A percentile compares a stretch with the other conserved stretches of the same genome.
Evolutionary conservation across 2,329 filamentous ascomycete species (phyloP).

Genomic region (Ilyonectria sp.): DNA sequence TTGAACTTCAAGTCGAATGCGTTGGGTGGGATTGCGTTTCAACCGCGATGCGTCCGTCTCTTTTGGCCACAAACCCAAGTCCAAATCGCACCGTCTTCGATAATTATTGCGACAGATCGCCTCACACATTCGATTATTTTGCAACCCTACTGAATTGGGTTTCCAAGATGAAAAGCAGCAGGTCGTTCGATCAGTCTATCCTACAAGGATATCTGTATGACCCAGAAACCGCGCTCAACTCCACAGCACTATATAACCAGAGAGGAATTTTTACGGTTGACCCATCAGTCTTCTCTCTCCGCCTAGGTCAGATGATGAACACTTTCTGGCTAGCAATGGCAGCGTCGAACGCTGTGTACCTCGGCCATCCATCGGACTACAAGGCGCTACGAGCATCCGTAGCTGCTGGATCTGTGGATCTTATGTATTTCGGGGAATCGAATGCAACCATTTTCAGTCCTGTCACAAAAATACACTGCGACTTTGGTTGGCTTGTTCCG

Average conservation of each 20-base stretch:
- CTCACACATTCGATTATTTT: not conserved
- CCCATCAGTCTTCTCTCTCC: not conserved
- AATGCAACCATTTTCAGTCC: constrained; percentile 4
- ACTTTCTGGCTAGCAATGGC: constrained; percentile 10
- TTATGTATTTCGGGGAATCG: not conserved
- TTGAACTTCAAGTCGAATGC: constrained; percentile 18
- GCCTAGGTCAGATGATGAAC: constrained; percentile 14
- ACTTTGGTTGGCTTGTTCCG: constrained; percentile 17
- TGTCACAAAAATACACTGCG: constrained; percentile 6
- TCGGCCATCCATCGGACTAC: constrained; percentile 13
- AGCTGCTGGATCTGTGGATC: not conserved
- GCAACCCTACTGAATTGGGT: not conserved
- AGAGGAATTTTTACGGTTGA: not conserved
- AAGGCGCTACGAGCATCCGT: not conserved
- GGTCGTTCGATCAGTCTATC: not conserved
- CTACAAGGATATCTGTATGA: constrained; percentile 8
- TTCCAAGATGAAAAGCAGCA: not conserved
- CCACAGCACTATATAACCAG: not conserved
- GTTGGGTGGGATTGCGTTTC: constrained; percentile 18
- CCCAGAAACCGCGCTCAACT: not conserved
- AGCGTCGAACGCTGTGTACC: constrained; percentile 2
- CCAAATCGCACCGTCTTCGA: constrained; percentile 22
- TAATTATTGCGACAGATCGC: not conserved
- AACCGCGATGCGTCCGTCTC: constrained; percentile 12
- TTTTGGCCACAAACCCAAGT: not conserved